phyloP scores from a whole-genome alignment of 495 filamentous ascomycete genomes.

The Hyaloscypha finlandica region DNA sequence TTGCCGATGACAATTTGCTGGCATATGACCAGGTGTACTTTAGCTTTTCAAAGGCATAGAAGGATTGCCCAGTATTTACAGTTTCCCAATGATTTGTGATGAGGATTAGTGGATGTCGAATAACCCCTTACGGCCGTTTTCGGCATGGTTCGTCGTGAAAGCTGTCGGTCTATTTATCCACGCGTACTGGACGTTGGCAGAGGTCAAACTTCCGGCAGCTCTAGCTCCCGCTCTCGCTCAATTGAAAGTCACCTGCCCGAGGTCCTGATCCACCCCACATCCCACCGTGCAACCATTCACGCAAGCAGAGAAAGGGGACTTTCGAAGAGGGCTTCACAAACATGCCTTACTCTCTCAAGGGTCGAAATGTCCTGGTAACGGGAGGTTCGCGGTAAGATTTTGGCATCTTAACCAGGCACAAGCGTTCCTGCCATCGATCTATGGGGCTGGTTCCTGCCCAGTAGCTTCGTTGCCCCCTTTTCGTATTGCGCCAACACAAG shows the following conservation, averaged over 20 bases:
- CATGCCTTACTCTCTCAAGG: slow-evolving; percentile 64
- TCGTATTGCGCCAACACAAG: not conserved
- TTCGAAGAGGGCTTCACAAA: not conserved
- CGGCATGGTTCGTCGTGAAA: not conserved
- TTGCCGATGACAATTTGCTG: slow-evolving; percentile 29
- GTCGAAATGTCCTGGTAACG: slow-evolving; percentile 66
- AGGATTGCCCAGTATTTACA: slow-evolving; percentile 30
- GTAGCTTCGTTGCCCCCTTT: not conserved
- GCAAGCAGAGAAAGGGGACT: not conserved
- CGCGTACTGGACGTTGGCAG: too few relatives aligned
- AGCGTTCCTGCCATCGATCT: too few relatives aligned
- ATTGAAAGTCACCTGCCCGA: too few relatives aligned
- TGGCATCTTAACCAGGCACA: not conserved
- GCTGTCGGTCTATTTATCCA: not conserved
- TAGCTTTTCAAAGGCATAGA: slow-evolving; percentile 33
- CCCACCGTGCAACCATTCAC: not conserved
- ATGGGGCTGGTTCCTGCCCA: not conserved
- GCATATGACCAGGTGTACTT: slow-evolving; percentile 34
- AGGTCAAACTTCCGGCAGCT: too few relatives aligned
- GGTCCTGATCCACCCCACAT: not conserved
- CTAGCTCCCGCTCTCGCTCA: too few relatives aligned
- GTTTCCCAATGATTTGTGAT: not conserved
- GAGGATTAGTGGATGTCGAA: not conserved
- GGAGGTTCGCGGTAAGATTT: slow-evolving; percentile 62
- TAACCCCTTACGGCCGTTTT: not conserved